Conservation (phyloP, 208 protist genomes). For the Trypanosoma lewisi region DNA sequence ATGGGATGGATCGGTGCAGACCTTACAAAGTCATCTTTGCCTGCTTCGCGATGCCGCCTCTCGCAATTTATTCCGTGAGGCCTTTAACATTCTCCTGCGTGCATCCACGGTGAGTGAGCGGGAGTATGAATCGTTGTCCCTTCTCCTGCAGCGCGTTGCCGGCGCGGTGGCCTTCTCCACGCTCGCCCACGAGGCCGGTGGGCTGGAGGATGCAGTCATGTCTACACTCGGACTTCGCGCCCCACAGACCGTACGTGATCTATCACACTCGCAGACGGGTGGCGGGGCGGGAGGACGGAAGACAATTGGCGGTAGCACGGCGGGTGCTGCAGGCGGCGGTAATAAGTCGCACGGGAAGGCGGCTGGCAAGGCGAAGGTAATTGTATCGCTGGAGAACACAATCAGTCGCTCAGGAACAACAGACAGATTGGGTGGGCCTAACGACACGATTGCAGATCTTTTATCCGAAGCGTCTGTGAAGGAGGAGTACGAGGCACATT, state of each 20-base stretch:
- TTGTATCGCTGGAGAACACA: neutral
- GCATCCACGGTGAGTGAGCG: slow-evolving; percentile 43
- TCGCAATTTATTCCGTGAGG: slow-evolving; percentile 51
- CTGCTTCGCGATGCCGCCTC: slow-evolving; percentile 47
- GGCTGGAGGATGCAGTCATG: slow-evolving; percentile 11
- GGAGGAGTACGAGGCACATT: slow-evolving; percentile 31
- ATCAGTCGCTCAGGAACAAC: neutral
- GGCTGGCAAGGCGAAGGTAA: neutral
- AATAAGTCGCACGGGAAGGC: neutral
- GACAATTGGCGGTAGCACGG: neutral
- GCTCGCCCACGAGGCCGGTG: slow-evolving; percentile 12
- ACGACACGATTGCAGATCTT: slow-evolving; percentile 4
- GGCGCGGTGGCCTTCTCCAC: slow-evolving; percentile 28
- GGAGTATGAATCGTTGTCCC: slow-evolving; percentile 35
- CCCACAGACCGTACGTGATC: neutral
- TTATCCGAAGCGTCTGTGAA: slow-evolving; percentile 5
- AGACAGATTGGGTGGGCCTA: neutral
- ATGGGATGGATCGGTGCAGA: slow-evolving; percentile 57
- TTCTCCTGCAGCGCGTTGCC: slow-evolving; percentile 50
- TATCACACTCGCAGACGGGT: neutral
- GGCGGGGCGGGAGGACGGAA: neutral
- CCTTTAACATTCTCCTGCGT: slow-evolving; percentile 57
- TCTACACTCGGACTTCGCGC: slow-evolving; percentile 2
- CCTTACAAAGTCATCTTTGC: slow-evolving; percentile 45
- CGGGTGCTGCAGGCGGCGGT: neutral